Base-by-base conservation (phyloP, 192 early-diverging fungal genomes). In the Backusella tarrabulga region DNA sequence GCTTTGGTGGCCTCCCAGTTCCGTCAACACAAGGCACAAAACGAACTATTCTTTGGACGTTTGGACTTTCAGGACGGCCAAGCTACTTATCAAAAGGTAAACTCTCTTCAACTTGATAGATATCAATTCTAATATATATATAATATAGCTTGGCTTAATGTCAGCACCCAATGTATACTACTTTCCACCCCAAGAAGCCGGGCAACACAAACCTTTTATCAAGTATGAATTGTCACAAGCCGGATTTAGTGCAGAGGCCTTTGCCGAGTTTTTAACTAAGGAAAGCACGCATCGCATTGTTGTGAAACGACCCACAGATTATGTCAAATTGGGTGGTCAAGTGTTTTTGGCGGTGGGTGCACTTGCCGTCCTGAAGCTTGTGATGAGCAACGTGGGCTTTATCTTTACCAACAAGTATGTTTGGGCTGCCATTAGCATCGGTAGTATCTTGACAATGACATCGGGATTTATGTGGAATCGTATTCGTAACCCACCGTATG, bases 401-500 rank as follows among this genome's bases (percentile, higher is more conserved):
- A 44, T 91, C 32, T 14, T 92, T 2, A 66, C 71, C 5, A 88
- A 83, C 76, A 92, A 88, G 78, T 81, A 86, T 41, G 79, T 85
- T 5, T 92, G 90, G 91, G 81, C 85, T 8, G 71, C 81, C 15
- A 56, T 90, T 32, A 83, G 84, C 11, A 73, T 93, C 68, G 40
- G 42, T 7, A 87, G 77, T 38, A 90, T 92, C 21, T 78, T 93
- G 21, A 71, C 92, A 69, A 91, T 93, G 87, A 92, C 88, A 56
- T 92, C 91, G 32, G 94, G 94, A 38, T 89, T 92, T 73, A 95
- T 95, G 94, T 94, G 91, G 92, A 94, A 95, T 81, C 88, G 90
- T 56, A 95, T 95, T 76, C 90, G 92, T 7, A 84, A 84, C 46
- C 87, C 93, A 2, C 91, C 92, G 17, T 95, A 92, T 77, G 85